Evolutionary conservation across 768 basidiomycete genomes (phyloP).

Genomic region (Lactarius indigo): DNA sequence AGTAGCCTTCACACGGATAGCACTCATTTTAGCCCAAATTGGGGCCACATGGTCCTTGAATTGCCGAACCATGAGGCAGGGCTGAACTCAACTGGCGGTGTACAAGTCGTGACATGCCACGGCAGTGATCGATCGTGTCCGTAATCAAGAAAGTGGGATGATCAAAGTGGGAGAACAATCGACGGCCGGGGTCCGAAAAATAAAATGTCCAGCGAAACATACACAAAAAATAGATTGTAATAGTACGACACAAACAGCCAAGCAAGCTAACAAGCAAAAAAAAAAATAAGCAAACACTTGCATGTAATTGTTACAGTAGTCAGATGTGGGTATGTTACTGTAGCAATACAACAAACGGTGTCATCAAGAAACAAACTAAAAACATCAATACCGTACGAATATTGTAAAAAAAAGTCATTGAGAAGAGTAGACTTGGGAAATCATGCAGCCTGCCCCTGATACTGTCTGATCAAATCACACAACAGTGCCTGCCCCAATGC

Average conservation of each 20-base stretch:
- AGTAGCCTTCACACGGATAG: too few relatives aligned
- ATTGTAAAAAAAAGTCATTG: background rate
- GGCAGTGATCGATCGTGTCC: background rate
- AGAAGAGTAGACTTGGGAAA: background rate
- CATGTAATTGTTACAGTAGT: background rate
- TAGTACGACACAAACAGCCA: background rate
- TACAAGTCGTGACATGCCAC: background rate
- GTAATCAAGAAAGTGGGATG: background rate
- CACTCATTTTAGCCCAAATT: too few relatives aligned
- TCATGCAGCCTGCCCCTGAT: slow-evolving; percentile 45
- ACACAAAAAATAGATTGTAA: too few relatives aligned
- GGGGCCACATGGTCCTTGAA: too few relatives aligned
- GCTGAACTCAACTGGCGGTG: too few relatives aligned
- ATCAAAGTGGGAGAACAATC: background rate
- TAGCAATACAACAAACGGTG: background rate
- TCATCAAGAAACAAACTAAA: background rate
- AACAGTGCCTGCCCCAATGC: slow-evolving; percentile 76
- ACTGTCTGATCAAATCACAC: slow-evolving; percentile 78
- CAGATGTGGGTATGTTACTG: background rate
- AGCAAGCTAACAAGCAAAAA: background rate
- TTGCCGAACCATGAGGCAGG: too few relatives aligned
- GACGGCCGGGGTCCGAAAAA: background rate
- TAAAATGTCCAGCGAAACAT: background rate
- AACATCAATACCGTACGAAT: background rate
- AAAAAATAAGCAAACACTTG: background rate